These are phyloP conservation scores for Wallacemonas sp. DNA, from an alignment of 208 protist species.

Conservation along the genomic window DNA sequence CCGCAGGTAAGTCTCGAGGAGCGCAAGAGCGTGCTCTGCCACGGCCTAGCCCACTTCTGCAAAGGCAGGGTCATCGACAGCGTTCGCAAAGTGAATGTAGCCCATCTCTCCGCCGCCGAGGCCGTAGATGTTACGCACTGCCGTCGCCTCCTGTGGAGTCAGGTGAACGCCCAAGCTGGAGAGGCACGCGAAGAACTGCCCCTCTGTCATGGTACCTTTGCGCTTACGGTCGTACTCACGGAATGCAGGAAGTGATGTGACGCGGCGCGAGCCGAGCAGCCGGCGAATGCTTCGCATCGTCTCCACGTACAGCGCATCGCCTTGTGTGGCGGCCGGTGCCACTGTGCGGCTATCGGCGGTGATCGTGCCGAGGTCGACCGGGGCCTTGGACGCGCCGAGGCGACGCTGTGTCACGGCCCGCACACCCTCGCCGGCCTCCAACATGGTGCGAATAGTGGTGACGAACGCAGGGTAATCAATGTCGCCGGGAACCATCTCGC, in stretches of 20 bases:
- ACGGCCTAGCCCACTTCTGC: slow-evolving; percentile 18
- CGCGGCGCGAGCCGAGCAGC: slow-evolving; percentile 46
- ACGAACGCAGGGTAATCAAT: slow-evolving; percentile 76
- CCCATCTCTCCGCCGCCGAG: slow-evolving; percentile 67
- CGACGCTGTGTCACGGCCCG: slow-evolving; percentile 49
- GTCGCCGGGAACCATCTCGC: slow-evolving; percentile 14
- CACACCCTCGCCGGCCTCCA: slow-evolving; percentile 44
- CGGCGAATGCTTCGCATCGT: slow-evolving; percentile 51
- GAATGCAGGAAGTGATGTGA: slow-evolving; percentile 55
- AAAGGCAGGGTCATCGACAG: slow-evolving; percentile 46
- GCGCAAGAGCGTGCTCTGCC: background rate
- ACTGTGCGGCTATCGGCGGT: background rate
- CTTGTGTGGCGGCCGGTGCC: background rate
- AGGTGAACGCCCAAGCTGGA: slow-evolving; percentile 64
- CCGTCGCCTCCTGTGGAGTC: slow-evolving; percentile 56
- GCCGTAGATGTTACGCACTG: slow-evolving; percentile 40
- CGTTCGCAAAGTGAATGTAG: slow-evolving; percentile 62
- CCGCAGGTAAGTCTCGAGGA: too few species aligned
- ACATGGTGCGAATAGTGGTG: slow-evolving; percentile 41
- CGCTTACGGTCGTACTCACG: slow-evolving; percentile 80
- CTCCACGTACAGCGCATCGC: slow-evolving; percentile 19
- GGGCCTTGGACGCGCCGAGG: slow-evolving; percentile 13
- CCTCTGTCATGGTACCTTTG: slow-evolving; percentile 73
- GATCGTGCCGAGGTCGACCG: background rate
- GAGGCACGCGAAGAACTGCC: slow-evolving; percentile 84